Percentiles rank a stretch among this genome's conserved stretches.
These are phyloP conservation scores for Neofusicoccum ribis DNA, from an alignment of 2,329 filamentous ascomycete genomes.

Conservation along the genomic window DNA sequence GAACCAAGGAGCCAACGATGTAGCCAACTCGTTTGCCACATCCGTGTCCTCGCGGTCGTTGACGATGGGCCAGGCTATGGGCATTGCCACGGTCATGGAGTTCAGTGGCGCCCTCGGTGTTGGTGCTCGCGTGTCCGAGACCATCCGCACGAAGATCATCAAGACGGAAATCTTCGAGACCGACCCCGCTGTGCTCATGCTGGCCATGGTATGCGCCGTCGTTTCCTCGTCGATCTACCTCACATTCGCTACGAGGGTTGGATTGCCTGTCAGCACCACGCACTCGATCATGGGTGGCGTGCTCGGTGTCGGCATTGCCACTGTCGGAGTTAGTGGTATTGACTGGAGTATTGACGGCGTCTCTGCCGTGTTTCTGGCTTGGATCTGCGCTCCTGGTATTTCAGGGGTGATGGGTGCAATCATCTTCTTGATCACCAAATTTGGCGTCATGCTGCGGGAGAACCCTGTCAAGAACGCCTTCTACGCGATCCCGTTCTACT, in stretches of 20 bases:
- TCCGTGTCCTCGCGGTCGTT: constrained; percentile 50
- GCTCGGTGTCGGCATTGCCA: constrained; percentile 48
- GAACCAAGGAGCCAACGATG: constrained; percentile 49
- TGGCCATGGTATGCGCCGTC: constrained; percentile 58
- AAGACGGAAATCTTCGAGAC: constrained; percentile 45
- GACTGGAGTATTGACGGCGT: constrained; percentile 61
- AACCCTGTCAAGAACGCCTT: constrained; percentile 58
- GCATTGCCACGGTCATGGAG: constrained; percentile 47
- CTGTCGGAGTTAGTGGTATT: constrained; percentile 55
- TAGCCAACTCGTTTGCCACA: constrained; percentile 52
- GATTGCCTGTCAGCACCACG: constrained; percentile 57
- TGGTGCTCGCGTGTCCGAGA: constrained; percentile 44
- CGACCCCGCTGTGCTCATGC: constrained; percentile 51
- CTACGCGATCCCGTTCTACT: constrained; percentile 57
- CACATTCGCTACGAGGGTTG: constrained; percentile 53
- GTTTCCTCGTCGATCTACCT: constrained; percentile 54
- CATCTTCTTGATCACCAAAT: constrained; percentile 60
- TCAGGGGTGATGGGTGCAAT: constrained; percentile 55
- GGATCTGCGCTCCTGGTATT: constrained; percentile 61
- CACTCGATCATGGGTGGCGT: constrained; percentile 50
- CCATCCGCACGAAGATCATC: constrained; percentile 52
- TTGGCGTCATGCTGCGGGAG: constrained; percentile 54
- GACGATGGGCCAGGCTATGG: constrained; percentile 50
- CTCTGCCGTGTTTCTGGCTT: constrained; percentile 60
- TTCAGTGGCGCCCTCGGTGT: constrained; percentile 47